Conservation (phyloP, 164 flowering plant genomes). For the Umbellularia californica region DNA sequence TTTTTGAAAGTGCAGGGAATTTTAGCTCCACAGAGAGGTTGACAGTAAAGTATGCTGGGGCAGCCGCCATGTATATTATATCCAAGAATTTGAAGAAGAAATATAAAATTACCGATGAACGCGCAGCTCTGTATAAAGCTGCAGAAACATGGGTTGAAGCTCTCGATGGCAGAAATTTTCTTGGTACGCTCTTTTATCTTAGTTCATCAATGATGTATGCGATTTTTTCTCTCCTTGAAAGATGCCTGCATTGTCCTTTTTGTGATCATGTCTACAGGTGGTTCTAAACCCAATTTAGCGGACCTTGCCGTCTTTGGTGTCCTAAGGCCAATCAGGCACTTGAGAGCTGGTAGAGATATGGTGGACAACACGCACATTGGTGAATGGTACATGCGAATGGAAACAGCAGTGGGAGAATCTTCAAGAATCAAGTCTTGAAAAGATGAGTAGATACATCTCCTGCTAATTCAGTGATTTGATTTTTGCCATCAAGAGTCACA, state of each 20-base stretch:
- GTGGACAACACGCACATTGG: conserved; percentile 79
- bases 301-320: conserved; percentile 94
- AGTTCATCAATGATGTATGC: neutral
- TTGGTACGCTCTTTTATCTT: conserved; percentile 37
- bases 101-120: conserved; percentile 80
- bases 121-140: conserved; percentile 77
- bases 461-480: neutral
- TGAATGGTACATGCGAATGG: conserved; percentile 87
- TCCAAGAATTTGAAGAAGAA: conserved; percentile 85
- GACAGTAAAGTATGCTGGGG: conserved; percentile 80
- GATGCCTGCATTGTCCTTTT: neutral
- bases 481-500: neutral
- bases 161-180: conserved; percentile 63
- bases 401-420: conserved; percentile 60
- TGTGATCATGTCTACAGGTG: conserved; percentile 42
- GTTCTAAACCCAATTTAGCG: conserved; percentile 70
- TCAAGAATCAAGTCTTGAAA: conserved; percentile 34
- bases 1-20: conserved; percentile 50
- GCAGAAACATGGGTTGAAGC: conserved; percentile 94
- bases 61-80: conserved; percentile 90
- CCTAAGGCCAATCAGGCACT: conserved; percentile 78
- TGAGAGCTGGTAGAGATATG: conserved; percentile 83
- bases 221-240: neutral
- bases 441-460: neutral
- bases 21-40: conserved; percentile 71